Conservation (phyloP, 2,329 filamentous ascomycete genomes). For the Alternaria arborescens region DNA sequence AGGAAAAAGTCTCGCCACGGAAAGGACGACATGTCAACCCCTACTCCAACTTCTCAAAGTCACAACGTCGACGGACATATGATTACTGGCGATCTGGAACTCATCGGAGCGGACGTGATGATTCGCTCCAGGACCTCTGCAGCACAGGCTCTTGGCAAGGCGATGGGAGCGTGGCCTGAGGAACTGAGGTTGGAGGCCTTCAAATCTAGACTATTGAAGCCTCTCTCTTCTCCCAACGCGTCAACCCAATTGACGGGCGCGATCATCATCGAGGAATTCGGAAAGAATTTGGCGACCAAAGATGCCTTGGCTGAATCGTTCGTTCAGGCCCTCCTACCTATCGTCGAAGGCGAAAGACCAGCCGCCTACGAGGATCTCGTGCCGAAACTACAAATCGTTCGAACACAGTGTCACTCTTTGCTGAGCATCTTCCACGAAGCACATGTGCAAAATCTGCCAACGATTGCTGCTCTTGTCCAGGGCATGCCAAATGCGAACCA, state of each 20-base stretch:
- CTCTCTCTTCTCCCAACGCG: conserved; percentile 76
- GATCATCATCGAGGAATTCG: conserved; percentile 89
- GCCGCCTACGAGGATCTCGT: conserved; percentile 87
- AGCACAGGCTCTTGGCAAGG: conserved; percentile 82
- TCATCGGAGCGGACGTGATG: conserved; percentile 88
- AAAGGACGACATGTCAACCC: conserved; percentile 66
- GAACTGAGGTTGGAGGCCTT: conserved; percentile 68
- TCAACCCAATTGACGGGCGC: conserved; percentile 86
- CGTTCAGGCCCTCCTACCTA: conserved; percentile 70
- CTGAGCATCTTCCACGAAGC: conserved; percentile 87
- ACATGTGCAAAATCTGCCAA: conserved; percentile 70
- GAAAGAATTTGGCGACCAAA: conserved; percentile 61
- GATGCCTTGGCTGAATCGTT: conserved; percentile 66
- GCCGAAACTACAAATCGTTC: conserved; percentile 85
- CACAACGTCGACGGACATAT: conserved; percentile 98
- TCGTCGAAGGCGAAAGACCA: conserved; percentile 84
- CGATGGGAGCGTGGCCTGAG: conserved; percentile 79
- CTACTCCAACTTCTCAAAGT: conserved; percentile 64
- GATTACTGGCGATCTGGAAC: conserved; percentile 94
- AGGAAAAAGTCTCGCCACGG: conserved; percentile 81
- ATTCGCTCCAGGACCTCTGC: conserved; percentile 89
- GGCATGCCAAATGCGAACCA: conserved; percentile 91
- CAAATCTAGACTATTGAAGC: conserved; percentile 70
- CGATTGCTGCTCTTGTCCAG: conserved; percentile 89
- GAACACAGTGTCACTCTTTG: conserved; percentile 89